These are phyloP conservation scores for Boletales sp. DNA, from an alignment of 768 basidiomycete genomes.

Conservation along the genomic window DNA sequence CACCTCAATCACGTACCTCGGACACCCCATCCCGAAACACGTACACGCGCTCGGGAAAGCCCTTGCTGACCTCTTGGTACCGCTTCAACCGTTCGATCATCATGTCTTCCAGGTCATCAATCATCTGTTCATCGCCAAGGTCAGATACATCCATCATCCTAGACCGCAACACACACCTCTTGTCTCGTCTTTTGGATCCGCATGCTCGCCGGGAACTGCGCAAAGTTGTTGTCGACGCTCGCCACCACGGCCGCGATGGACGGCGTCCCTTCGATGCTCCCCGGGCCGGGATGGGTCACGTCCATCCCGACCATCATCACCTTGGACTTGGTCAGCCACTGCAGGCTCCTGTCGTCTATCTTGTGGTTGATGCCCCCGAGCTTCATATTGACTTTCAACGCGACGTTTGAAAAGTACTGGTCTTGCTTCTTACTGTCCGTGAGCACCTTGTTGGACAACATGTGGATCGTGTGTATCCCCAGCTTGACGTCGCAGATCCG, in stretches of 20 bases:
- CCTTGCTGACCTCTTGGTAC: slow-evolving; percentile 53
- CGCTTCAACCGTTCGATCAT: slow-evolving; percentile 62
- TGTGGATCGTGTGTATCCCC: slow-evolving; percentile 75
- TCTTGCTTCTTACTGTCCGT: slow-evolving; percentile 55
- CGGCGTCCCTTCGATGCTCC: slow-evolving; percentile 65
- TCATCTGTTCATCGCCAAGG: slow-evolving; percentile 49
- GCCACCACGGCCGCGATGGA: slow-evolving; percentile 84
- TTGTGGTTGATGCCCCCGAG: slow-evolving; percentile 80
- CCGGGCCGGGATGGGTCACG: slow-evolving; percentile 75
- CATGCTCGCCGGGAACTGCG: slow-evolving; percentile 75
- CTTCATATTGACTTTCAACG: slow-evolving; percentile 80
- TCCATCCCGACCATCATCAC: slow-evolving; percentile 89
- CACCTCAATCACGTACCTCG: slow-evolving; percentile 44
- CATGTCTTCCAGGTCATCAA: slow-evolving; percentile 63
- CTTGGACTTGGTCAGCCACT: slow-evolving; percentile 60
- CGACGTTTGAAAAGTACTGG: slow-evolving; percentile 81
- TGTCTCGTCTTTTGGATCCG: slow-evolving; percentile 49
- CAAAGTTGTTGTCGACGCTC: slow-evolving; percentile 63
- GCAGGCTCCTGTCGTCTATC: slow-evolving; percentile 53
- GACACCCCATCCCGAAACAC: slow-evolving; percentile 83
- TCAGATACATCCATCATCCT: not conserved
- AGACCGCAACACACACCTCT: slow-evolving; percentile 12
- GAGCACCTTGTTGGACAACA: slow-evolving; percentile 62
- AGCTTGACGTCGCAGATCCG: slow-evolving; percentile 67
- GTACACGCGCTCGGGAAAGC: slow-evolving; percentile 63